A percentile compares a stretch with the other conserved stretches of the same genome.
Conservation (phyloP, 2,329 filamentous ascomycete genomes). For the Boeremia lycopersici region DNA sequence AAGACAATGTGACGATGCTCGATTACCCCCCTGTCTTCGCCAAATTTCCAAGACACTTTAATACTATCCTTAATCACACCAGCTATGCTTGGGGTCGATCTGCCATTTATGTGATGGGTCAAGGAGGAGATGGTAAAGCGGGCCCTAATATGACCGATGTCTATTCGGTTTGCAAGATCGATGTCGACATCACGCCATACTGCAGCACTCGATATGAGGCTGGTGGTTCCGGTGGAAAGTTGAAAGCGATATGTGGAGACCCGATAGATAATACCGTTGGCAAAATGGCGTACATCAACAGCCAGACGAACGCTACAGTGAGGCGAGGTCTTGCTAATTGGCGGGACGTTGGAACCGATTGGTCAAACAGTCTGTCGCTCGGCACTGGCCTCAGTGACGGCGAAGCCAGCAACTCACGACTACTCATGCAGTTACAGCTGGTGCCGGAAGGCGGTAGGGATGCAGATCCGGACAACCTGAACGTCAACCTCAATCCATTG, state of each 20-base stretch:
- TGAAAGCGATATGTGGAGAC: slow-evolving; percentile 68
- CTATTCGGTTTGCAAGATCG: slow-evolving; percentile 72
- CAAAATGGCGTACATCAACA: slow-evolving; percentile 60
- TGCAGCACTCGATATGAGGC: slow-evolving; percentile 67
- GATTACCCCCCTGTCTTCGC: slow-evolving; percentile 51
- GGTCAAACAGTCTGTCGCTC: slow-evolving; percentile 52
- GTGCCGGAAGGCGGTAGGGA: slow-evolving; percentile 21
- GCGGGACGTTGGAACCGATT: slow-evolving; percentile 52
- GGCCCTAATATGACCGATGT: slow-evolving; percentile 26
- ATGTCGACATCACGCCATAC: slow-evolving; percentile 65
- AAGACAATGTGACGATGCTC: slow-evolving; percentile 60
- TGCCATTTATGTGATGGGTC: slow-evolving; percentile 69
- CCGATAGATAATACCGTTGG: slow-evolving; percentile 46
- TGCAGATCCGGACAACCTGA: slow-evolving; percentile 15
- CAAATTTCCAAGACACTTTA: slow-evolving; percentile 64
- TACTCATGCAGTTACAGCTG: slow-evolving; percentile 53
- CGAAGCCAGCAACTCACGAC: slow-evolving; percentile 51
- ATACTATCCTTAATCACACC: slow-evolving; percentile 59
- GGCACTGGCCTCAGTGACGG: slow-evolving; percentile 52
- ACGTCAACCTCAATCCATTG: slow-evolving; percentile 53
- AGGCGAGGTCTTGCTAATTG: slow-evolving; percentile 54
- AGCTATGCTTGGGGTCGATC: slow-evolving; percentile 50
- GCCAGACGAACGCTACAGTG: slow-evolving; percentile 61
- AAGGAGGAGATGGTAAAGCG: slow-evolving; percentile 28
- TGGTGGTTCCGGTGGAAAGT: slow-evolving; percentile 58